phyloP scores from a whole-genome alignment of 305 asterid genomes.

The Ilex paraguariensis region DNA sequence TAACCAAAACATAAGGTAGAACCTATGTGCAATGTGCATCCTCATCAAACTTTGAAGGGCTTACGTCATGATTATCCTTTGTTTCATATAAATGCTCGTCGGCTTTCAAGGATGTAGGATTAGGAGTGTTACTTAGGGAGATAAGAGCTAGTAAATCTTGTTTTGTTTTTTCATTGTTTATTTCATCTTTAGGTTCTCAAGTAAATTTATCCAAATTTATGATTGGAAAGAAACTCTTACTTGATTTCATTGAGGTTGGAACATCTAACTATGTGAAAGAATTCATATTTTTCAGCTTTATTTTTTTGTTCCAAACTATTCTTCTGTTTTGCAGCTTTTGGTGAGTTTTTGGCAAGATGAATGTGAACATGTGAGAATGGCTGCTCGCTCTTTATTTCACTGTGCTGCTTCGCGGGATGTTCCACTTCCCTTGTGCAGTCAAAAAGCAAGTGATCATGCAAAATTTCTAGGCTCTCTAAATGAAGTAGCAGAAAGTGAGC shows the following conservation, averaged over 20 bases:
- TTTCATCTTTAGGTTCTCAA: neutral
- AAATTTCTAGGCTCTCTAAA: slow-evolving; percentile 24
- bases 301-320: slow-evolving; percentile 13
- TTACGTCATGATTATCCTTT: too few relatives aligned
- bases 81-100: too few relatives aligned
- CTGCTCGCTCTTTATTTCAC: slow-evolving; percentile 96
- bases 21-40: too few relatives aligned
- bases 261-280: too few relatives aligned
- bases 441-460: slow-evolving; percentile 29
- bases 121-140: neutral
- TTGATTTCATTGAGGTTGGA: too few relatives aligned
- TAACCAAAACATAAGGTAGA: too few relatives aligned
- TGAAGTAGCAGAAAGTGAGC: slow-evolving; percentile 35
- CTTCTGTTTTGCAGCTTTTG: slow-evolving; percentile 56
- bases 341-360: slow-evolving; percentile 99
- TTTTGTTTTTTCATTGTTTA: neutral
- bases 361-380: slow-evolving; percentile 90
- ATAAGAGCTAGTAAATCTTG: neutral
- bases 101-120: neutral
- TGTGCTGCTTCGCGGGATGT: slow-evolving; percentile 97
- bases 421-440: slow-evolving; percentile 57
- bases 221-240: too few relatives aligned
- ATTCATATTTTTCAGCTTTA: slow-evolving; percentile 10
- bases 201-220: too few relatives aligned
- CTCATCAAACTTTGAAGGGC: too few relatives aligned